Percentiles rank a stretch among this genome's conserved stretches.
phyloP scores from a whole-genome alignment of 495 filamentous ascomycete genomes.

The Neurospora africana region DNA sequence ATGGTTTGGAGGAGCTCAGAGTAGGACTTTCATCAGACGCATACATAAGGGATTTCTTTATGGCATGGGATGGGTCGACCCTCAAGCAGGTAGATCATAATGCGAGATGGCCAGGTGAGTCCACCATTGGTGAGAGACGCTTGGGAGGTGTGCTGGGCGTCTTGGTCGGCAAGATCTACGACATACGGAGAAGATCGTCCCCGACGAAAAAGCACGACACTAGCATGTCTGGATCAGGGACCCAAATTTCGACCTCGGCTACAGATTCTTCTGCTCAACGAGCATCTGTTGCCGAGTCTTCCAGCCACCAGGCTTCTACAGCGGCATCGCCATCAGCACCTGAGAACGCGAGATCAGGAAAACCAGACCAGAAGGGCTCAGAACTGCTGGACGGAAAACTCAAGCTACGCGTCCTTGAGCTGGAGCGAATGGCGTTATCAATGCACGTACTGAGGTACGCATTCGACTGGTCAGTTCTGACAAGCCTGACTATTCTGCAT shows the following conservation, averaged over 20 bases:
- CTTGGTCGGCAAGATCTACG: conserved; percentile 53
- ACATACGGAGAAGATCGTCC: conserved; percentile 34
- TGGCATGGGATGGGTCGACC: conserved; percentile 47
- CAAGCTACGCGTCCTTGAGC: conserved; percentile 63
- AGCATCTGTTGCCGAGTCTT: background rate
- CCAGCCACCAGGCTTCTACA: background rate
- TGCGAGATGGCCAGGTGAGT: conserved; percentile 40
- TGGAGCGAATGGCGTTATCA: conserved; percentile 72
- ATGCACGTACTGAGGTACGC: conserved; percentile 56
- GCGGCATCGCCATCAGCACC: background rate
- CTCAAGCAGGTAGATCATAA: conserved; percentile 49
- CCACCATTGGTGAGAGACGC: conserved; percentile 33
- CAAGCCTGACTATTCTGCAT: conserved; percentile 70
- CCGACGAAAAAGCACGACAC: background rate
- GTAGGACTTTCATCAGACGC: conserved; percentile 65
- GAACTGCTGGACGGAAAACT: conserved; percentile 41
- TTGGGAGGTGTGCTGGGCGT: conserved; percentile 69
- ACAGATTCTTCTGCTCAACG: background rate
- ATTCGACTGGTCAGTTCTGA: conserved; percentile 71
- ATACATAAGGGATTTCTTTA: conserved; percentile 44
- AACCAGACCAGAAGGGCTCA: conserved; percentile 9
- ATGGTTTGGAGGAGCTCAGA: conserved; percentile 60
- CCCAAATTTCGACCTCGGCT: background rate
- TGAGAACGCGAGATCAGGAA: background rate
- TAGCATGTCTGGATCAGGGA: background rate